Conservation (phyloP, 768 basidiomycete genomes). For the Trametes meyenii region DNA sequence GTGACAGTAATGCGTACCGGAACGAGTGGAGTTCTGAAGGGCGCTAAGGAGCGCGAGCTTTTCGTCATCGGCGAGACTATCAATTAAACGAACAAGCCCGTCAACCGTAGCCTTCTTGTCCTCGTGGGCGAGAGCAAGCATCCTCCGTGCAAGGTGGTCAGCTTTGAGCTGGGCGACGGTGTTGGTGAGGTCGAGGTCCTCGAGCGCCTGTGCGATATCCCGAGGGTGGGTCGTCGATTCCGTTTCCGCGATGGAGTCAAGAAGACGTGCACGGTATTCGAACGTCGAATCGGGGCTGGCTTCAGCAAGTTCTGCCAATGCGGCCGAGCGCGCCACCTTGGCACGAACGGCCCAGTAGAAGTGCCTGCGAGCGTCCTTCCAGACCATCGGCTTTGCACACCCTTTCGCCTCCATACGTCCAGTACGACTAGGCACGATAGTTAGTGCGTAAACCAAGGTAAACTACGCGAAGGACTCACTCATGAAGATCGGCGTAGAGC, state of each 20-base stretch:
- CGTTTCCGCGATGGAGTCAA: constrained; percentile 63
- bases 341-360: constrained; percentile 95
- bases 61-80: constrained; percentile 74
- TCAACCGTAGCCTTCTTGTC: constrained; percentile 79
- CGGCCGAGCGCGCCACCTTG: constrained; percentile 70
- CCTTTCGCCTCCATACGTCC: constrained; percentile 99
- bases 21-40: constrained; percentile 59
- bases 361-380: constrained; percentile 86
- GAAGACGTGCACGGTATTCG: constrained; percentile 65
- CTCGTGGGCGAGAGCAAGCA: constrained; percentile 69
- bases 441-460: constrained; percentile 1
- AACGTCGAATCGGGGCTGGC: constrained; percentile 72
- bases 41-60: constrained; percentile 59
- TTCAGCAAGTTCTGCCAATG: constrained; percentile 62
- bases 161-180: constrained; percentile 67
- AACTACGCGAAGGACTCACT: constrained; percentile 53
- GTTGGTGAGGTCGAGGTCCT: constrained; percentile 66
- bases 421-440: constrained; percentile 61
- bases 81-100: constrained; percentile 72
- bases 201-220: constrained; percentile 64
- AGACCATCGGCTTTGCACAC: constrained; percentile 82
- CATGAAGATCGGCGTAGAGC: constrained; percentile 94
- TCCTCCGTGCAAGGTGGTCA: constrained; percentile 65
- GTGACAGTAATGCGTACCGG: constrained; percentile 44
- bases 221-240: constrained; percentile 57